Conservation (phyloP, 2,329 filamentous ascomycete species). For the Dactylellina drechsleri region DNA sequence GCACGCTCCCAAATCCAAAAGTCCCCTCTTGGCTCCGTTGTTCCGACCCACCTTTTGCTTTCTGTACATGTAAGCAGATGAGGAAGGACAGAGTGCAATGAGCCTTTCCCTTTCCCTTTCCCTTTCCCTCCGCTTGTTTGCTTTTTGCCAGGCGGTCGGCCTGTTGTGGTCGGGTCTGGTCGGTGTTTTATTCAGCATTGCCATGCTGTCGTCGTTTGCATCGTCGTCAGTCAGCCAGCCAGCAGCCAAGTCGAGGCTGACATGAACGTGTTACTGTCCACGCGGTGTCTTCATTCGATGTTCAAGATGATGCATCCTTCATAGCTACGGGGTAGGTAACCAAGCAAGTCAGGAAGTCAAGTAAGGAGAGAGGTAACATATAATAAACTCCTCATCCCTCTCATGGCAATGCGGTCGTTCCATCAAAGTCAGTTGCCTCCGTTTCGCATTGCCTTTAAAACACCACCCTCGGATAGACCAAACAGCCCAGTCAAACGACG, state of each 20-base stretch:
- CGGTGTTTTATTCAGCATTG: not conserved
- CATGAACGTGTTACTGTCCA: constrained; percentile 2
- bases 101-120: not conserved
- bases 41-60: not conserved
- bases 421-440: not conserved
- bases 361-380: too few relatives aligned
- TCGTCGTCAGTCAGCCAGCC: constrained; percentile 11
- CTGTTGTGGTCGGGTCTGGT: not conserved
- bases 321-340: too few relatives aligned
- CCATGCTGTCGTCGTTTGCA: constrained; percentile 14
- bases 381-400: too few relatives aligned
- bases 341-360: too few relatives aligned
- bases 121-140: not conserved
- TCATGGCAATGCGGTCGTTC: not conserved
- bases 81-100: not conserved
- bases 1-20: not conserved
- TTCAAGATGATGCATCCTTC: not conserved
- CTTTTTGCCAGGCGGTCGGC: not conserved
- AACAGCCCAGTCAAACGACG: constrained; percentile 1
- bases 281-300: constrained; percentile 6
- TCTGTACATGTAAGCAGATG: not conserved
- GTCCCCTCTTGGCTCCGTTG: not conserved
- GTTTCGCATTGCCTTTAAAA: too few relatives aligned
- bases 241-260: constrained; percentile 11
- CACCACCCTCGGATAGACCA: not conserved